Evolutionary conservation across 1,284 basidiomycete genomes (phyloP), one percentile per base, ranked within the genome.

Genomic region (Cryptococcus sp.): DNA sequence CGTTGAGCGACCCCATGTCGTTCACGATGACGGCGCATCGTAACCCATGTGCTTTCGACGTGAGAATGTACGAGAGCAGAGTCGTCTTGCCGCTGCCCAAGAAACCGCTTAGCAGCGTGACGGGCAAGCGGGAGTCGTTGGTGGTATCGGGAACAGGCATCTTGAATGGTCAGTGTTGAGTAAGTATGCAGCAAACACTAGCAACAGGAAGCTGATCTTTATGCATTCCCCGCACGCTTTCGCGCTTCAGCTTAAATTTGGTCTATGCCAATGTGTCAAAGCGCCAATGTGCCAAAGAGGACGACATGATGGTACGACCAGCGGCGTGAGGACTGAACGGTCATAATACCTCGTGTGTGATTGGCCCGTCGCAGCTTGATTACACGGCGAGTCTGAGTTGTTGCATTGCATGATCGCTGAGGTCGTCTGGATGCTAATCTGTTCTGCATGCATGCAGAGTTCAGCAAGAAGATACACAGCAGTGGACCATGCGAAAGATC

Each of bases 11-110:
- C 3, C 73, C 79, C 70, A 82, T 80, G 61, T 82, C 81, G 65
- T 82, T 82, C 40, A 82, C 78, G 40, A 82, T 79, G 17, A 80
- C 74, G 1, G 73, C 70, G 48, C 78, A 74, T 41, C 76, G 70
- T 27, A 80, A 59, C 3, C 79, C 78, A 50, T 82, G 81, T 41
- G 80, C 74, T 39, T 70, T 75, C 11, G 69, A 73, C 39, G 76
- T 78, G 39, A 82, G 71, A 53, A 82, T 81, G 61, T 80, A 72
- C 40, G 77, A 74, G 2, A 82, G 68, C 17, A 82, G 65, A 3
- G 80, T 81, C 10, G 80, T 82, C 69, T 82, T 82, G n/a, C 81
- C 81, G 3, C 72, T 68, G 0, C 81, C 81, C 25, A 82, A 64
- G 69, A 82, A 82, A 5, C 81, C 81, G 27, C 71, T 75, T 5